Evolutionary conservation across 257 asterid species (phyloP), one percentile per base, ranked within the genome.

Genomic region (Capsicum chinense): DNA sequence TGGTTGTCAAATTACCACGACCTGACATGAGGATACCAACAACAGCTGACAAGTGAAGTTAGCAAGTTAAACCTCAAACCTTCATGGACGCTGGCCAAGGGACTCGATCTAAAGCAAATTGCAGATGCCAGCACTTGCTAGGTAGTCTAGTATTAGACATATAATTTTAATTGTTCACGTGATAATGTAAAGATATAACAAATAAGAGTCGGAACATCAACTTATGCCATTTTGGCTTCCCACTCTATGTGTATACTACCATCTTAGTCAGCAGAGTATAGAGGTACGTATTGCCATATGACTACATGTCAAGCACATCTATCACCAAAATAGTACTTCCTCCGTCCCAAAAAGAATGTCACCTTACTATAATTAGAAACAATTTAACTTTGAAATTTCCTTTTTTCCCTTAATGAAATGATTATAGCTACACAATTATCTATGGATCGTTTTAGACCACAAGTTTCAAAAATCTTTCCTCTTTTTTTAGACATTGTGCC

Each of bases 21-120:
- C 70, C 44, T 12, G 70, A 26, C 3, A 63, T 63, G 70, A 63
- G 70, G 44, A 63, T 26, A 10, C 70, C 16, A 63, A 10, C 44
- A 19, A 15, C 39, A 62, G 42, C 44, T 63, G 16, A 63, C 70
- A 63, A 63, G 17, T 26, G 42, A 63, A 63, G 70, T 33, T 63
- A 63, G 70, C 14, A 7, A 63, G 17, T 63, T 26, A 63, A 63
- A 15, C 70, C 42, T 63, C 70, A 26, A 63, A 33, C 63, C 8
- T 76, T 52, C 62, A 76, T 26, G 81, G 48, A 39, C 0, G 3
- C 14, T 70, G 35, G 62, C 19, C 62, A 21, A 74, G 62, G 62
- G 81, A 21, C 81, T 74, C 47, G 63, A 26, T 52, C 62, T 21
- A 48, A 52, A 74, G 81, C 21, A 52, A 76, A 76, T 76, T 13